Evolutionary conservation across 352 stramenopile genomes (phyloP).

Genomic region (Lagenidium sp.): DNA sequence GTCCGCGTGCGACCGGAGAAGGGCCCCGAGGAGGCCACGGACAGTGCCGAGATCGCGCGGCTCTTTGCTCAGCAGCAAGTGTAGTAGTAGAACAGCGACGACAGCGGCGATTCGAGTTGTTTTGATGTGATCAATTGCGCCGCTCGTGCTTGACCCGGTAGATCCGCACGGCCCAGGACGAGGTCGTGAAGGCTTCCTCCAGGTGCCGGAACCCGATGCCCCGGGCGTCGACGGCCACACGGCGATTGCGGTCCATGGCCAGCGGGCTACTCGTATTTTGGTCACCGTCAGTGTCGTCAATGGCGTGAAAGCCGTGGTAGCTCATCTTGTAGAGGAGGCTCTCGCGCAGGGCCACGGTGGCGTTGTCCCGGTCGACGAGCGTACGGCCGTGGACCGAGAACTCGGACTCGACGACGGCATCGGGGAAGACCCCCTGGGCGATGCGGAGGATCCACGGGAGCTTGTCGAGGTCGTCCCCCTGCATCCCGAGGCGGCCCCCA

Average conservation of each 20-base stretch:
- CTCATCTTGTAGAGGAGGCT: conserved; percentile 92
- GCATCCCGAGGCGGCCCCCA: conserved; percentile 52
- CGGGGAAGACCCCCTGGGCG: conserved; percentile 75
- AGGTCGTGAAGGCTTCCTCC: conserved; percentile 88
- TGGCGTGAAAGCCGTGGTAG: conserved; percentile 66
- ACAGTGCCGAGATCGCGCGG: conserved; percentile 87
- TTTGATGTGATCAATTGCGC: too few species aligned
- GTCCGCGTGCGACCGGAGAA: conserved; percentile 95
- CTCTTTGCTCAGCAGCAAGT: too few species aligned
- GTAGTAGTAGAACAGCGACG: too few species aligned
- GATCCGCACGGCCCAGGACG: conserved; percentile 92
- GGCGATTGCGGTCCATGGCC: conserved; percentile 48
- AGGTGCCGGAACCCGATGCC: conserved; percentile 77
- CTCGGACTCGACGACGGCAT: conserved; percentile 79
- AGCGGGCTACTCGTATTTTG: conserved; percentile 22
- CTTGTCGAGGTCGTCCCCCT: conserved; percentile 91
- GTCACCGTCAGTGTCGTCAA: conserved; percentile 12
- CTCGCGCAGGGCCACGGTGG: conserved; percentile 68
- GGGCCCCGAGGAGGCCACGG: conserved; percentile 90
- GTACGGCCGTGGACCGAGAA: conserved; percentile 65
- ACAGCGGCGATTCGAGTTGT: too few species aligned
- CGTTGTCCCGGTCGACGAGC: conserved; percentile 50
- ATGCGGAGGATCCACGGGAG: conserved; percentile 92
- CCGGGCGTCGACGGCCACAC: conserved; percentile 37
- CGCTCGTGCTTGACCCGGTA: conserved; percentile 77